These are phyloP conservation scores for Flammula alnicola DNA, from an alignment of 1,284 basidiomycete genomes.

Conservation along the genomic window DNA sequence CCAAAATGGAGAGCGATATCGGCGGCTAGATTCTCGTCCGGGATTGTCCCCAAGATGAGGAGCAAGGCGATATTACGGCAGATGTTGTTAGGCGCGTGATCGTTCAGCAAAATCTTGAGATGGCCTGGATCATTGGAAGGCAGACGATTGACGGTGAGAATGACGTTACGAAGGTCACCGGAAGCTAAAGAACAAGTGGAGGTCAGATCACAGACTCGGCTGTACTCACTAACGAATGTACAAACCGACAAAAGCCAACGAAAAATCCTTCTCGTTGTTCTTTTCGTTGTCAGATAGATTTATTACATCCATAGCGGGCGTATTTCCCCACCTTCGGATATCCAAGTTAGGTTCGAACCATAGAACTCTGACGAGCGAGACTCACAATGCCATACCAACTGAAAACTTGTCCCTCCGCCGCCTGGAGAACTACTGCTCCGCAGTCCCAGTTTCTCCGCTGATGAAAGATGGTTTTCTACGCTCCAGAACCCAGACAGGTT, in stretches of 20 bases:
- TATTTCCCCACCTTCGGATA: slow-evolving; percentile 7
- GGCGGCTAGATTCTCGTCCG: slow-evolving; percentile 30
- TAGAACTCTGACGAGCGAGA: too few relatives aligned
- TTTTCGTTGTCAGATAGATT: slow-evolving; percentile 1
- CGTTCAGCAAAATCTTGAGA: slow-evolving; percentile 41
- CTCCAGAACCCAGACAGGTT: too few relatives aligned
- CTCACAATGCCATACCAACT: too few relatives aligned
- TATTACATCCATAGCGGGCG: neutral
- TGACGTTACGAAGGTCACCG: slow-evolving; percentile 44
- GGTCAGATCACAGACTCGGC: neutral
- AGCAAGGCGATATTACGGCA: slow-evolving; percentile 43
- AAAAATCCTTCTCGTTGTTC: neutral
- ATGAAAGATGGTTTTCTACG: neutral
- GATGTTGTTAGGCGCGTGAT: slow-evolving; percentile 28
- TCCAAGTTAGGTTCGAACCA: too few relatives aligned
- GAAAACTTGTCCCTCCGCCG: too few relatives aligned
- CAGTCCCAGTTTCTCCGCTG: neutral
- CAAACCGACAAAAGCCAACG: neutral
- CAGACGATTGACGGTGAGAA: slow-evolving; percentile 39
- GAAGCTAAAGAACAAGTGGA: slow-evolving; percentile 37
- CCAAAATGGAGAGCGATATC: slow-evolving; percentile 51
- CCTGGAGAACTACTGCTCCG: too few relatives aligned
- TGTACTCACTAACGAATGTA: neutral
- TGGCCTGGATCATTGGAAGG: slow-evolving; percentile 40
- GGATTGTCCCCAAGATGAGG: slow-evolving; percentile 36